A percentile compares a stretch with the other conserved stretches of the same genome.
Evolutionary conservation across 176 grass and related monocot species (phyloP).

Genomic region (Elaeis guineensis): DNA sequence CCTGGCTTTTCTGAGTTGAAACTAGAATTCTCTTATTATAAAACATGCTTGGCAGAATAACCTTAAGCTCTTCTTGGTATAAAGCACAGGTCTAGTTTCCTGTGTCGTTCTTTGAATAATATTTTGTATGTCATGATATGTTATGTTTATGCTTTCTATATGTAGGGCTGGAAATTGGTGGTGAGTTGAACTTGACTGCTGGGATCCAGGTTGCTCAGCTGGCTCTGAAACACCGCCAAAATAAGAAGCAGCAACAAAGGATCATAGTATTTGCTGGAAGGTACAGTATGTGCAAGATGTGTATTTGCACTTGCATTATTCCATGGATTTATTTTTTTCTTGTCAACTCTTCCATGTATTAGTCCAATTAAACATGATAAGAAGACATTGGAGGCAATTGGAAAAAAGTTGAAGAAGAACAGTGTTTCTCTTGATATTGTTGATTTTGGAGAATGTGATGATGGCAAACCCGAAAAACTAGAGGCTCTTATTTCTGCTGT

Average conservation of each 20-base stretch:
- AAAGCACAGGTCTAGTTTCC: too few species aligned
- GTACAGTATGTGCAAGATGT: slow-evolving; percentile 23
- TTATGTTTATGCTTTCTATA: too few species aligned
- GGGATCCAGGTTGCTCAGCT: slow-evolving; percentile 94
- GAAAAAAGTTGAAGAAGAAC: slow-evolving; percentile 95
- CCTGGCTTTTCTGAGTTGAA: too few species aligned
- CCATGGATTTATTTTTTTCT: too few species aligned
- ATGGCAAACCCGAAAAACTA: slow-evolving; percentile 89
- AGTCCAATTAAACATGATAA: slow-evolving; percentile 86
- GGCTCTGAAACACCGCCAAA: slow-evolving; percentile 93
- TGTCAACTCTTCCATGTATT: neutral
- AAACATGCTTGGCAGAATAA: too few species aligned
- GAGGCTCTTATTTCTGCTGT: slow-evolving; percentile 58
- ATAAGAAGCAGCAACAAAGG: slow-evolving; percentile 95
- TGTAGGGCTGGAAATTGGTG: slow-evolving; percentile 85
- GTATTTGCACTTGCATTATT: slow-evolving; percentile 3
- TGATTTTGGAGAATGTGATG: slow-evolving; percentile 89
- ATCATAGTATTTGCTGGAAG: slow-evolving; percentile 98
- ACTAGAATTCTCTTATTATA: too few species aligned
- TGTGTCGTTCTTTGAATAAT: too few species aligned
- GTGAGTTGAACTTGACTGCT: slow-evolving; percentile 74
- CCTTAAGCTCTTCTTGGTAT: too few species aligned
- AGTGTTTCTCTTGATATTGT: slow-evolving; percentile 94
- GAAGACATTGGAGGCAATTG: slow-evolving; percentile 75
- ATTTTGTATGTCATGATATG: too few species aligned